phyloP scores from a whole-genome alignment of 768 basidiomycete genomes.

The Naganishia friedmannii region DNA sequence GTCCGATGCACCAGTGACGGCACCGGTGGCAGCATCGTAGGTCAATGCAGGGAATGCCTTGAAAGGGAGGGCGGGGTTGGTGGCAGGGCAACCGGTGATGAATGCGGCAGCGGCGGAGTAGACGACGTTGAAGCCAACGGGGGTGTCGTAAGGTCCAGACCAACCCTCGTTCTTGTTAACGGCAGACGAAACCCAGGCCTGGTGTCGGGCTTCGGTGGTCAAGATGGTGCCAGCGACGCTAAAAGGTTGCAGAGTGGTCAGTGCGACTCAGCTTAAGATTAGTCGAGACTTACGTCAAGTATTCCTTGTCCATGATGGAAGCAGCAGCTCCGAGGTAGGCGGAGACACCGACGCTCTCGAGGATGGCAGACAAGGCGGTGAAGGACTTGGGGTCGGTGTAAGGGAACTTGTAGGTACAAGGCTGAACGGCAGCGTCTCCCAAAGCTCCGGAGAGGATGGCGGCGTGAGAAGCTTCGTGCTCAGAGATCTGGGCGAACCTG shows the following conservation, averaged over 20 bases:
- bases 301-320: constrained; percentile 56
- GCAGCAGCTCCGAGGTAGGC: constrained; percentile 63
- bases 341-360: constrained; percentile 61
- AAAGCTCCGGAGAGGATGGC: constrained; percentile 57
- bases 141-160: constrained; percentile 63
- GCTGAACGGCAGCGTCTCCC: constrained; percentile 55
- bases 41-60: constrained; percentile 59
- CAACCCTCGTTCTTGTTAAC: constrained; percentile 59
- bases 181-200: constrained; percentile 62
- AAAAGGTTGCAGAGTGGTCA: constrained; percentile 54
- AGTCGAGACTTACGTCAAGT: constrained; percentile 37
- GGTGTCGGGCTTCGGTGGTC: constrained; percentile 63
- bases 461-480: constrained; percentile 63
- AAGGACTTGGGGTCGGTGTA: constrained; percentile 58
- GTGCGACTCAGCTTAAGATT: constrained; percentile 34
- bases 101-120: constrained; percentile 57
- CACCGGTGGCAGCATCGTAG: constrained; percentile 33
- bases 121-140: constrained; percentile 55
- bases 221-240: constrained; percentile 61
- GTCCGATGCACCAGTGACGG: constrained; percentile 8
- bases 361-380: constrained; percentile 56
- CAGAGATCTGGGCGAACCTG: constrained; percentile 57
- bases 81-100: constrained; percentile 59
- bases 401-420: constrained; percentile 64
- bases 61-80: constrained; percentile 59